Base-by-base conservation (phyloP, 2,329 filamentous ascomycete species). In the Trichoderma hamatum region DNA sequence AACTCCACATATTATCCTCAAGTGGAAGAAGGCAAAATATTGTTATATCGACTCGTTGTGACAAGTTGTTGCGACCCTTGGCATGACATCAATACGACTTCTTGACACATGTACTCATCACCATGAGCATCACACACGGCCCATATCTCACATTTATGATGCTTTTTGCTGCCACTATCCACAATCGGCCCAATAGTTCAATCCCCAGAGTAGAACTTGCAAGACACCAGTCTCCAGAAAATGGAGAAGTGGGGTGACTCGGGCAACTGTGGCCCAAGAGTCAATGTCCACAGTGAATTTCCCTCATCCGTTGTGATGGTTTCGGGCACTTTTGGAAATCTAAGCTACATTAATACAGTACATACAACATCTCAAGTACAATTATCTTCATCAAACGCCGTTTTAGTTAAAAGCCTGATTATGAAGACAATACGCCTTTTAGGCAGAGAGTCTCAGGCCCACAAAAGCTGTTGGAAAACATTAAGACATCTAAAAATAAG, bases 161-260 rank as follows among this genome's bases (percentile, higher is more conserved):
- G 9, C 21, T 5, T 26, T 52, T 52, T 52, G n/a, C 21, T 52
- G n/a, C 24, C 26, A 10, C 21, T 52, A 28, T 21, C 49, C 49
- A 52, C 49, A 30, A 49, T 49, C 59, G 10, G 39, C n/a, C 24
- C 49, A 26, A 24, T 21, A 52, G 49, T 9, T 52, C n/a, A 24
- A 24, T n/a, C n/a, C n/a, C n/a, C n/a, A n/a, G 34, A 34, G 30
- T 26, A 19, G 58, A 61, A 26, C 28, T 14, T 32, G 10, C 36
- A 28, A 49, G 32, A 30, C 30, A 26, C 26, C 39, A 26, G 24
- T 54, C 46, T 63, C 61, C 30, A 64, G 26, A 58, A 66, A 7
- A 14, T 5, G 30, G 52, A n/a, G 10, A 56, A 56, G 63, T 66
- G 63, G 63, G 39, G 63, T 58, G 52, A 28, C 13, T 34, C 46